Evolutionary conservation across 805 yeast species (phyloP), one percentile per base, ranked within the genome.

Genomic region (Yarrowia porcina): DNA sequence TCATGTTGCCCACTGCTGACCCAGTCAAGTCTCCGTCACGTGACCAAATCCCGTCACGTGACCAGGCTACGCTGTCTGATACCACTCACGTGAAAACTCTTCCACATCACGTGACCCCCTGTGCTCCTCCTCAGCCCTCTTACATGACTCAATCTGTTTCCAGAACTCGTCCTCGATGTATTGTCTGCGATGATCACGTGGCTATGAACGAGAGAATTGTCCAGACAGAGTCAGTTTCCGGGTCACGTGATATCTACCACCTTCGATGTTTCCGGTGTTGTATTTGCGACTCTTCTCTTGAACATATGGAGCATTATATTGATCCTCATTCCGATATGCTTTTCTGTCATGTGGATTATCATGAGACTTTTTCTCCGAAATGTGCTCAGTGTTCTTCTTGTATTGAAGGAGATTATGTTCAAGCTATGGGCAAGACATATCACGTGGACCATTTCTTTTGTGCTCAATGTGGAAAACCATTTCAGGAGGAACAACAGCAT

Each of bases 391-490:
- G 76, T 63, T 23, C 64, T 9, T 69, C 71, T 10, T 70, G 74
- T 13, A 70, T 73, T 21, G 75, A 73, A 38, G 65, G 65, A 5
- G 65, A 70, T 35, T 72, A 68, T 13, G 65, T 73, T 12, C 64
- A 61, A 33, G 75, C 75, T 4, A 59, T 69, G 61, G 73, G 66
- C 8, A 64, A 65, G 35, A 63, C 68, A 11, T 73, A 67, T 67
- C 76, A 73, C 61, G 64, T 61, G 11, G 72, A 67, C 25, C 76
- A 73, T 35, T 73, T 73, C 61, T 72, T 69, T 49, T 73, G 76
- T 63, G 68, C 70, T 18, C 72, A 69, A 13, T 73, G 76, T 60
- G 68, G 71, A 41, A 61, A 61, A 23, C 67, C 70, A 10, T 68
- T 71, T 60, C 50, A 50, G 11, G 59, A 63, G 17, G 38, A 28